These are phyloP conservation scores for Fusarium torulosum DNA, from an alignment of 2,329 filamentous ascomycete genomes.

Conservation along the genomic window DNA sequence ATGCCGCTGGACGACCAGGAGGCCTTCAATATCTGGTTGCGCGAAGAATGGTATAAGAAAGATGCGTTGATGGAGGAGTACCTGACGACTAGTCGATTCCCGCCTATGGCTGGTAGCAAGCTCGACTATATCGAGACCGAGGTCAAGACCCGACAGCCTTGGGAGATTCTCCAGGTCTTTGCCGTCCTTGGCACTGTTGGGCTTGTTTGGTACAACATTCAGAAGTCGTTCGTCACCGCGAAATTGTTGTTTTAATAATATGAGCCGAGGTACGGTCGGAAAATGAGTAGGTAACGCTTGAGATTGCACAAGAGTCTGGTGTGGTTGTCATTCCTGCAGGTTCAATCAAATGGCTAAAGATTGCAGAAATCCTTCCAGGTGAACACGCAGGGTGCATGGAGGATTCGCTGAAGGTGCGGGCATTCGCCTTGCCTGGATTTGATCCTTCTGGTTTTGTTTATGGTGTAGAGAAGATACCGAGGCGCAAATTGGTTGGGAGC, in stretches of 20 bases:
- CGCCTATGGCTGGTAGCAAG: slow-evolving; percentile 69
- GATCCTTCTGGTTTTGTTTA: slow-evolving; percentile 9
- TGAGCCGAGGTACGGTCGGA: slow-evolving; percentile 1
- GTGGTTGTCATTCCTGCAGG: slow-evolving; percentile 12
- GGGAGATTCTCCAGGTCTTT: slow-evolving; percentile 69
- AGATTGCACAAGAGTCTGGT: slow-evolving; percentile 1
- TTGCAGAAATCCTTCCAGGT: slow-evolving; percentile 2
- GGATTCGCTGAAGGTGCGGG: slow-evolving; percentile 19
- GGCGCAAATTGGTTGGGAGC: slow-evolving; percentile 22
- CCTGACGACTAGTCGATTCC: slow-evolving; percentile 81
- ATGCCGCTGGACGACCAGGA: slow-evolving; percentile 83
- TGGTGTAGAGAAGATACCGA: slow-evolving; percentile 36
- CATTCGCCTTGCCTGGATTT: slow-evolving; percentile 9
- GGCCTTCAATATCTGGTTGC: slow-evolving; percentile 86
- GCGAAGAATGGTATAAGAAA: slow-evolving; percentile 91
- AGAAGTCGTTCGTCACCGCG: slow-evolving; percentile 46
- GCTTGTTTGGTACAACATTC: slow-evolving; percentile 57
- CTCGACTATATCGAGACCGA: slow-evolving; percentile 68
- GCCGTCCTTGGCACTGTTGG: slow-evolving; percentile 61
- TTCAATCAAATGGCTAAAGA: not conserved
- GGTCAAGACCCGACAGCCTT: slow-evolving; percentile 65
- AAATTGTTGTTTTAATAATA: slow-evolving; percentile 40
- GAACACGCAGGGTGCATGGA: slow-evolving; percentile 1
- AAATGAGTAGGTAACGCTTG: slow-evolving; percentile 3
- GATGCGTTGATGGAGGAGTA: slow-evolving; percentile 90